Percentiles rank a stretch among this genome's conserved stretches.
phyloP scores from a whole-genome alignment of 2,329 filamentous ascomycete species.

The Penicillium nordicum region DNA sequence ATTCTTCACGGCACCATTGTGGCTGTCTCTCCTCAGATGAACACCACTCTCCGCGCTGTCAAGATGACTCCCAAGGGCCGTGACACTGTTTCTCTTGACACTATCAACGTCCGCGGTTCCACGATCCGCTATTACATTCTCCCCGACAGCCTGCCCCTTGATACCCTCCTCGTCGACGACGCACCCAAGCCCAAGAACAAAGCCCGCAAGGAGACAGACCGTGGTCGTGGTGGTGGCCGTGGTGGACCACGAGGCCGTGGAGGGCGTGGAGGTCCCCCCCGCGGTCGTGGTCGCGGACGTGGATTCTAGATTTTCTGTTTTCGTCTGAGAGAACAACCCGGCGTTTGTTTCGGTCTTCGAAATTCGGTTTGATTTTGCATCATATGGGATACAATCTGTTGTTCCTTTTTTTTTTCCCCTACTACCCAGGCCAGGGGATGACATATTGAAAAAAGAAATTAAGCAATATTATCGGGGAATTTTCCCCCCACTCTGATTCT shows the following conservation, averaged over 20 bases:
- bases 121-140: slow-evolving; percentile 97
- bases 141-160: slow-evolving; percentile 88
- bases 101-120: slow-evolving; percentile 93
- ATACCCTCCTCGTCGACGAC: slow-evolving; percentile 94
- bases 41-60: slow-evolving; percentile 89
- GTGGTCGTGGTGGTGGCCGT: slow-evolving; percentile 46
- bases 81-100: slow-evolving; percentile 82
- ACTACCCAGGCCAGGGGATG: slow-evolving; percentile 25
- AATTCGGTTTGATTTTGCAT: slow-evolving; percentile 22
- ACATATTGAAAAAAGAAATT: slow-evolving; percentile 12
- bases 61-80: slow-evolving; percentile 93
- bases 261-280: slow-evolving; percentile 50
- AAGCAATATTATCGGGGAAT: slow-evolving; percentile 16
- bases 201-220: slow-evolving; percentile 79
- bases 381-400: slow-evolving; percentile 24
- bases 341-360: slow-evolving; percentile 24
- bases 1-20: slow-evolving; percentile 96
- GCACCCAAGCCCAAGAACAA: slow-evolving; percentile 99
- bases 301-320: slow-evolving; percentile 33
- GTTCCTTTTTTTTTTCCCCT: slow-evolving; percentile 24
- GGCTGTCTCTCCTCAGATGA: slow-evolving; percentile 97
- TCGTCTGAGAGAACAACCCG: slow-evolving; percentile 22
- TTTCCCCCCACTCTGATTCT: slow-evolving; percentile 10
- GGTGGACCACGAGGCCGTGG: slow-evolving; percentile 48
- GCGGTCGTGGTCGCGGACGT: slow-evolving; percentile 56